Evolutionary conservation across 352 stramenopile species (phyloP), one percentile per base, ranked within the genome.

Genomic region (Pythium apleroticum): DNA sequence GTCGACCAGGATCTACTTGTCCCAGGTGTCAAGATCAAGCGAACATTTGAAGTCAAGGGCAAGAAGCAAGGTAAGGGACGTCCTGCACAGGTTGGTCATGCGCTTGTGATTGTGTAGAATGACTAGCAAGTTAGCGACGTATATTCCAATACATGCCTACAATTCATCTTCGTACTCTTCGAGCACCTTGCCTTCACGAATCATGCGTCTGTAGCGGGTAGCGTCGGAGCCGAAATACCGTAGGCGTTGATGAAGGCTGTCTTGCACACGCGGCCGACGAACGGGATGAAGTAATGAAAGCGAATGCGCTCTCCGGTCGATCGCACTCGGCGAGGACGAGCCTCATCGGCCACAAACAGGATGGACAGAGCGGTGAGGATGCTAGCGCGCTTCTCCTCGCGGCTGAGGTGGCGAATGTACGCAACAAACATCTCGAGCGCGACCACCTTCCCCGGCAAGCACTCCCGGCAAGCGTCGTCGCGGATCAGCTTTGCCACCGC

Each of bases 261-360:
- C 43, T 67, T 67, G 39, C 60, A 67, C 14, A 67, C 50, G 9
- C 52, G 41, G 0, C 52, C 60, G 10, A 67, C 60, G 15, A 67
- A 67, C 1, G 60, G 60, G 1, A 61, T 22, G 30, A 52, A 61
- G 52, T 61, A 67, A 14, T 30, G 37, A 19, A 67, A 67, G 1
- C 60, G 60, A 9, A 30, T 1, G 0, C 60, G 60, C 9, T 56
- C 31, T 12, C 60, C 52, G 7, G 27, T 56, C 17, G 41, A 56
- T 1, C 50, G 60, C 5, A 24, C 39, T 17, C 41, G 60, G 3
- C 20, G 27, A 3, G 60, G 52, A 0, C 37, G 37, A 7, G 60
- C 39, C 8, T 55, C 27, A 22, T 60, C n/a, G 2, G 60, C 52
- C 0, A 50, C 28, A 24, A 52, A 61, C 6, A 67, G 37, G 20